Conservation (phyloP, 805 yeast species). For the Lipomyces yamadae region DNA sequence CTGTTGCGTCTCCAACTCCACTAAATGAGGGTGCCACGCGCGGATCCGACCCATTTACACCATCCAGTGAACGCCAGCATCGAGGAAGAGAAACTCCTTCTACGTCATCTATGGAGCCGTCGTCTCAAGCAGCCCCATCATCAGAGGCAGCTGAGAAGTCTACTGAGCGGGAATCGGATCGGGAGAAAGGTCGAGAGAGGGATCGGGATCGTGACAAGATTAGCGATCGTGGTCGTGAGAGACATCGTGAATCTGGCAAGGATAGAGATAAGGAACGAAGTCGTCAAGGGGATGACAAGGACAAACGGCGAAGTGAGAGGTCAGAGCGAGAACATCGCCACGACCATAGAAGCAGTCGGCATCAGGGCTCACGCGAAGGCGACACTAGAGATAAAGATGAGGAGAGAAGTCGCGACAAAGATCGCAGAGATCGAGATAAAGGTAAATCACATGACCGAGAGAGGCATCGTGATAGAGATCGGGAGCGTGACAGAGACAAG, state of each 20-base stretch:
- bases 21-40: neutral
- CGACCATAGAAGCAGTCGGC: conserved; percentile 5
- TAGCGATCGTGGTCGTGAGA: neutral
- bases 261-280: conserved; percentile 5
- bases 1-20: neutral
- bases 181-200: conserved; percentile 2
- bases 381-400: conserved; percentile 32
- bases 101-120: neutral
- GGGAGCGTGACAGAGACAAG: conserved; percentile 10
- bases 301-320: conserved; percentile 8
- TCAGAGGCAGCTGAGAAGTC: neutral
- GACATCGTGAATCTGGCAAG: neutral
- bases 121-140: conserved; percentile 3
- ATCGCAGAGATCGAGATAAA: conserved; percentile 16
- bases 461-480: conserved; percentile 8
- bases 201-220: conserved; percentile 6
- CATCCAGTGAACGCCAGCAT: neutral
- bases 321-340: conserved; percentile 3
- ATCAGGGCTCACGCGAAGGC: conserved; percentile 11
- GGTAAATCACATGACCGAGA: neutral
- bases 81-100: neutral
- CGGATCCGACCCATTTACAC: neutral
- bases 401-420: conserved; percentile 20
- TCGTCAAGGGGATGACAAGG: conserved; percentile 11
- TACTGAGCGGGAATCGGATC: conserved; percentile 1